Evolutionary conservation across 192 early-diverging fungal species (phyloP).

Genomic region (Coemansia sp.): DNA sequence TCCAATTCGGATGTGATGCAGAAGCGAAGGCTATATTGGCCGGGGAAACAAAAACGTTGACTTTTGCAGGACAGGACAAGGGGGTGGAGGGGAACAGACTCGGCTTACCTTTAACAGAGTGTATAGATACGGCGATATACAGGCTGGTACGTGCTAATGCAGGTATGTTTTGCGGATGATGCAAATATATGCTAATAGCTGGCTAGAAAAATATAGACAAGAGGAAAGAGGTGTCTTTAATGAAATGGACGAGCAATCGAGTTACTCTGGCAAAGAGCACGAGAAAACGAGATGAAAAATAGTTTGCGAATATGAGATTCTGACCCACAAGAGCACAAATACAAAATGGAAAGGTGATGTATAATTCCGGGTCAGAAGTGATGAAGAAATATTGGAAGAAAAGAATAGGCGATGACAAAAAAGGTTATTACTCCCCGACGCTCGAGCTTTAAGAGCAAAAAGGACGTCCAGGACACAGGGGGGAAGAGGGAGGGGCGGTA

Average conservation of each 20-base stretch:
- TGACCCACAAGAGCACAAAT: background rate
- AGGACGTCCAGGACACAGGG: background rate
- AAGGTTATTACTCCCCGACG: constrained; percentile 7
- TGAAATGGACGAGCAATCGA: background rate
- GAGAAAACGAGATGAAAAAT: background rate
- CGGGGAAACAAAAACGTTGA: too few species aligned
- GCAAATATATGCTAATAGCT: background rate
- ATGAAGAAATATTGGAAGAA: constrained; percentile 3
- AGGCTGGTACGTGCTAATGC: background rate
- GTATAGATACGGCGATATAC: background rate
- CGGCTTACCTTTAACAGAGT: background rate
- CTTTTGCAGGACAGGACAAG: too few species aligned
- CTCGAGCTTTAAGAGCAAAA: constrained; percentile 11
- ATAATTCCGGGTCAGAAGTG: constrained; percentile 6
- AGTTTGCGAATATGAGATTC: background rate
- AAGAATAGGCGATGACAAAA: constrained; percentile 7
- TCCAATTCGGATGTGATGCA: too few species aligned
- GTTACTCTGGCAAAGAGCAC: background rate
- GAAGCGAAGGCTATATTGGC: too few species aligned
- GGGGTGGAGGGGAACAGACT: background rate
- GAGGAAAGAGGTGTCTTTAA: constrained; percentile 5
- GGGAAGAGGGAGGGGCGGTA: background rate
- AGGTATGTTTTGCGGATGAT: background rate
- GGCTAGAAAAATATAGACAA: background rate
- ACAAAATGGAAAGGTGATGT: background rate